Base-by-base conservation (phyloP, 768 basidiomycete species). In the Trametes coccinea region DNA sequence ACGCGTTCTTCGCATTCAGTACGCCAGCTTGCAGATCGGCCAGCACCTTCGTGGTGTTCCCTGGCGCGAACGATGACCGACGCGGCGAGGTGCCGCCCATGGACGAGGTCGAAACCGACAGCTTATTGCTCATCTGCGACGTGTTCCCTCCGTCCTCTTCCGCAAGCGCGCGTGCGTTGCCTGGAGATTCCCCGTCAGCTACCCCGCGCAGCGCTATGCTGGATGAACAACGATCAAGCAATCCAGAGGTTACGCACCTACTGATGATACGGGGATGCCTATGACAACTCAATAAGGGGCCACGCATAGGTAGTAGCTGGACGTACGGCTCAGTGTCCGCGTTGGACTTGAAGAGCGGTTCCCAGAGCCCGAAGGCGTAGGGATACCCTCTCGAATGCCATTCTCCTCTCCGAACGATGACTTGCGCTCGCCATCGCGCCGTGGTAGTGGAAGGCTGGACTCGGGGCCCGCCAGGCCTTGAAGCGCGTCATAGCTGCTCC, bases 21-120 rank as follows among this genome's bases (percentile, higher is more conserved):
- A 94, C 90, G 53, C 92, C 93, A 0, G 88, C 82, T 72, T 95
- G 93, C 22, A 95, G 81, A 72, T 93, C 92, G 2, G 90, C 90
- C 56, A 95, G 79, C 29, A 95, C 93, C 69, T 90, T 93, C 14
- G 93, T 93, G 9, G 92, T 94, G 7, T 88, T 89, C 1, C 87
- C 89, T 0, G 90, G 88, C 13, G 87, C 85, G 47, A 90, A 77
- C 4, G 90, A 82, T 51, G 76, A 80, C 9, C 82, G 73, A 50
- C 87, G 82, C 74, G 88, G 78, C 17, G 78, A 79, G 9, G 71
- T 59, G 8, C 77, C 83, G 5, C 81, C 79, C 56, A 76, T 78
- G 4, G 77, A 69, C 31, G 68, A 66, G 0, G 70, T 60, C 7
- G 80, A 78, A 27, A 77, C 72, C 17, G 49, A 53, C 40, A 68